These are phyloP conservation scores for Scutellaria baicalensis DNA, from an alignment of 257 asterid genomes.

Conservation along the genomic window DNA sequence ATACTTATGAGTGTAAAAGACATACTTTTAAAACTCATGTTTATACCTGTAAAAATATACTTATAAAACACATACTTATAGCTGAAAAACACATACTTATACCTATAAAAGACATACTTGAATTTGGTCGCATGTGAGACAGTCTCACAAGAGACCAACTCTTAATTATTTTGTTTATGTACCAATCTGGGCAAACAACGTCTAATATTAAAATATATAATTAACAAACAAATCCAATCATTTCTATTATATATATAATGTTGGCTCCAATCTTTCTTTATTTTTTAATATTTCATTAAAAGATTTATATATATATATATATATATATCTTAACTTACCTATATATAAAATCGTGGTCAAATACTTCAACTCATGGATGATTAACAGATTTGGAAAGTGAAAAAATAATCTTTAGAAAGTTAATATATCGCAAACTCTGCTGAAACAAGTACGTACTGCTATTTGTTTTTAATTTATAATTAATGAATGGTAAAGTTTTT, in stretches of 20 bases:
- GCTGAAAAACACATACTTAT: no score
- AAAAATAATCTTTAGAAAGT: background rate
- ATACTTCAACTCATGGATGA: background rate
- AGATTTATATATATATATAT: no score
- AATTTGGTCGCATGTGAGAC: no score
- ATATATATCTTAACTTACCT: background rate
- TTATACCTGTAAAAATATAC: no score
- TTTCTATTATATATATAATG: no score
- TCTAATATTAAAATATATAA: background rate
- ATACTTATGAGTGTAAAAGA: no score
- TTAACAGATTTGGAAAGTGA: background rate
- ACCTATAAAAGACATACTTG: no score
- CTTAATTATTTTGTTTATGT: background rate
- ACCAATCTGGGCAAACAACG: background rate
- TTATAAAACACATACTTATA: no score
- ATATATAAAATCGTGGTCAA: constrained; percentile 1
- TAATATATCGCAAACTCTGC: background rate
- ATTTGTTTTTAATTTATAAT: background rate
- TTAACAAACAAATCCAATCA: background rate
- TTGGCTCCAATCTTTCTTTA: background rate
- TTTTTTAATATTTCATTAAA: no score
- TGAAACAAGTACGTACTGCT: background rate
- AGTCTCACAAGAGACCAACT: no score
- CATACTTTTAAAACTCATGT: no score
- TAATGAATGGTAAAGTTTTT: background rate